Base-by-base conservation (phyloP, 306 rosid genomes). In the Prinsepia uniflora region DNA sequence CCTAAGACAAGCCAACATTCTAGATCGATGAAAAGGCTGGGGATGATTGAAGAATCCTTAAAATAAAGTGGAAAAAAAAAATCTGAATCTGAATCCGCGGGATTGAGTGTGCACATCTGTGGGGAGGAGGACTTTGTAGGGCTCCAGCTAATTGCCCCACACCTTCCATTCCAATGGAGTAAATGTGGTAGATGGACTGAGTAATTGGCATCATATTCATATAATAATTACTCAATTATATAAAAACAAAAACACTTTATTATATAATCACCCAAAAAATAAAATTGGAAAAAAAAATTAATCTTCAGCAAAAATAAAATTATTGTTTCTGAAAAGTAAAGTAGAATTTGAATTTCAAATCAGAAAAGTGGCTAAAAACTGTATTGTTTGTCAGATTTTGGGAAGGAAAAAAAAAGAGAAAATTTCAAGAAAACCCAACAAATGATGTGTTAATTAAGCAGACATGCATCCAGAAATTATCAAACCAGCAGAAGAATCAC, bases 31-130 rank as follows among this genome's bases (percentile, higher is more conserved):
- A 53, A 53, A 54, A 68, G 40, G 56, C 19, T 63, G 66, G 76
- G 81, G 49, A 68, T 4, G 46, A 60, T 4, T 8, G n/a, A 15
- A 39, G 10, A 0, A 1, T 6, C 58, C 58, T 15, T 14, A 13
- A 13, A 30, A 58, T 4, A 0, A 57, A 34, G 9, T 13, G 36
- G 13, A 30, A 6, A 8, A 60, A 36, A 24, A 8, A 60, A 36
- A 34, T 14, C 12, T 61, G 45, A 60, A 60, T 60, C 65, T 60
- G 64, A 59, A 73, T 55, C 56, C 52, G 62, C 59, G 60, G 49
- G 47, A 75, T 49, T 61, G 62, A 48, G 22, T 22, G 42, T 45
- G 18, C 12, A 54, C 84, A 87, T 76, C 83, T 75, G 89, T 79
- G 65, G 12, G 56, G 62, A 67, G 44, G 6, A 0, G n/a, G 66